These are phyloP conservation scores for Adansonia gregorii DNA, from an alignment of 441 rosid species.

Conservation along the genomic window DNA sequence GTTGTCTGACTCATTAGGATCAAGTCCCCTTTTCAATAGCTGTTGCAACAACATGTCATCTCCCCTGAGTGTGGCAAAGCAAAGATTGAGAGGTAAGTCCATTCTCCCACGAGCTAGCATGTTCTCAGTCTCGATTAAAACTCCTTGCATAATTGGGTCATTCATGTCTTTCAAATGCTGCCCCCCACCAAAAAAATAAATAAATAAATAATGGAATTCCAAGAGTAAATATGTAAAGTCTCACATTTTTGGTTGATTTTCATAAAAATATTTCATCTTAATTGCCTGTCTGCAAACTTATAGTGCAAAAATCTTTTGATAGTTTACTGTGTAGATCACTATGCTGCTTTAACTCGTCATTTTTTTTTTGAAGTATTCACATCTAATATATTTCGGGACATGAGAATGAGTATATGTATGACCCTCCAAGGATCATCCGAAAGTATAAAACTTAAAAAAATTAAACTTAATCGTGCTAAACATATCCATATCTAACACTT, in stretches of 20 bases:
- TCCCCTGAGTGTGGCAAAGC: conserved; percentile 79
- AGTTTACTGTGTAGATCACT: too few relatives aligned
- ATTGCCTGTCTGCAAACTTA: not conserved
- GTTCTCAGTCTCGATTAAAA: conserved; percentile 67
- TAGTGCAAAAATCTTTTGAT: not conserved
- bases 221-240: not conserved
- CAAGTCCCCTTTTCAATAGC: conserved; percentile 67
- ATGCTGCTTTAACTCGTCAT: too few relatives aligned
- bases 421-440: too few relatives aligned
- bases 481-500: too few relatives aligned
- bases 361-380: too few relatives aligned
- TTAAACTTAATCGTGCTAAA: too few relatives aligned
- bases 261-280: not conserved
- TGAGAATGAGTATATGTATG: too few relatives aligned
- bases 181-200: not conserved
- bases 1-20: conserved; percentile 72
- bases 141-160: conserved; percentile 63
- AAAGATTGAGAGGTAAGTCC: conserved; percentile 76
- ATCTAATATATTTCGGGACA: too few relatives aligned
- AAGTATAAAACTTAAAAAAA: too few relatives aligned
- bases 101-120: conserved; percentile 77
- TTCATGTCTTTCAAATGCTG: conserved; percentile 75
- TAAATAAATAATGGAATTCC: not conserved
- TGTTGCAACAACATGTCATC: conserved; percentile 76
- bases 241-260: conserved; percentile 9